A percentile compares a stretch with the other conserved stretches of the same genome.
Evolutionary conservation across 768 basidiomycete species (phyloP).

Genomic region (Mycena floridula): DNA sequence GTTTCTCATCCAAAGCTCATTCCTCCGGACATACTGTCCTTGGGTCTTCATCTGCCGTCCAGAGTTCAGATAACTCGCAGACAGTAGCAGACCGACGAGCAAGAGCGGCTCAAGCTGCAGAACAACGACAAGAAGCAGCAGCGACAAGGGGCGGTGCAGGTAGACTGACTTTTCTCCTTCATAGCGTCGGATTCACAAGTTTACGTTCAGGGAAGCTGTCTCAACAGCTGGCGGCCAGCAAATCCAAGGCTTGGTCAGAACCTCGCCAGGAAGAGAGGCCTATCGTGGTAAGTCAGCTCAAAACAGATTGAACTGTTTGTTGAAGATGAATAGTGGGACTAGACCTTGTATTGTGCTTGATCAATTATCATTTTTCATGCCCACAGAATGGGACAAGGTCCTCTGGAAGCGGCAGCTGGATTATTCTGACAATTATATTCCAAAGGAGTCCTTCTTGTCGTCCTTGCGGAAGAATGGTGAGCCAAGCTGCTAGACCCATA

Average conservation of each 20-base stretch:
- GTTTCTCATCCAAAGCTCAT: slow-evolving; percentile 42
- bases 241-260: too few relatives aligned
- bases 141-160: slow-evolving; percentile 52
- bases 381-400: slow-evolving; percentile 65
- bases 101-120: slow-evolving; percentile 47
- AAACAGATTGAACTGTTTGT: too few relatives aligned
- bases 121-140: slow-evolving; percentile 45
- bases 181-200: too few relatives aligned
- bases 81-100: slow-evolving; percentile 25
- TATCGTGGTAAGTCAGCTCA: neutral
- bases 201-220: too few relatives aligned
- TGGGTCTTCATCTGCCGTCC: slow-evolving; percentile 25
- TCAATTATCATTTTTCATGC: neutral
- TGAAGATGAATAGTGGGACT: too few relatives aligned
- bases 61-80: slow-evolving; percentile 19
- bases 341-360: neutral
- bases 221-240: too few relatives aligned
- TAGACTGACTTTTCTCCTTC: slow-evolving; percentile 32
- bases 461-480: slow-evolving; percentile 75
- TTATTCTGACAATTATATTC: slow-evolving; percentile 84
- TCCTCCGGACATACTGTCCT: slow-evolving; percentile 46
- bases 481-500: slow-evolving; percentile 18
- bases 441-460: slow-evolving; percentile 64
- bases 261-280: neutral
- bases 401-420: slow-evolving; percentile 77